A percentile compares a stretch with the other conserved stretches of the same genome.
phyloP scores from a whole-genome alignment of 1,284 basidiomycete species.

The Apiotrichum gamsii region DNA sequence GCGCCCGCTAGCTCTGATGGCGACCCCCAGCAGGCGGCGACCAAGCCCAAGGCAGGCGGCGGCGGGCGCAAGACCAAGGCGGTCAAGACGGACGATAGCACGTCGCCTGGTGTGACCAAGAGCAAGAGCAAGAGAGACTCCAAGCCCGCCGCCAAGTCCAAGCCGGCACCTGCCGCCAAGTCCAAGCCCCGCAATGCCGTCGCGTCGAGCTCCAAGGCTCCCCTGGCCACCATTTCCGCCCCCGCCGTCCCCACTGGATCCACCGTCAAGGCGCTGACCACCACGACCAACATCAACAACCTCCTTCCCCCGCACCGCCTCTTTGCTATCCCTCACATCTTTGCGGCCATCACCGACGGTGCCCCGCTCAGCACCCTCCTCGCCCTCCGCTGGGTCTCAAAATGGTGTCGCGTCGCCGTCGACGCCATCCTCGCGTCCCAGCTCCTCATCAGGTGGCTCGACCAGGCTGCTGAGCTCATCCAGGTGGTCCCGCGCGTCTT shows the following conservation, averaged over 20 bases:
- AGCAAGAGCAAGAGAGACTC: no score
- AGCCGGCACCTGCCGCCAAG: no score
- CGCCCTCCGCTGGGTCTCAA: neutral
- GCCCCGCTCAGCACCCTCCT: neutral
- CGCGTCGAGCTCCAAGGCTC: neutral
- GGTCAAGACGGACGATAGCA: no score
- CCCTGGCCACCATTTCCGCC: neutral
- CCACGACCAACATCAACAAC: neutral
- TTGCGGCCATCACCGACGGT: neutral
- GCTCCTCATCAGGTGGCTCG: neutral
- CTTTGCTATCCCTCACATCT: neutral
- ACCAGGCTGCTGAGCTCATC: neutral
- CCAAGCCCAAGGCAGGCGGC: no score
- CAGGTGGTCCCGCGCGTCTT: neutral
- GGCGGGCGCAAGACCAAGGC: no score
- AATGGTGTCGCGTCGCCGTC: neutral
- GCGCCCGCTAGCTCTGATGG: no score
- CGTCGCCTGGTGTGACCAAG: no score
- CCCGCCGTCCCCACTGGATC: no score
- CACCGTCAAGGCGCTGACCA: neutral
- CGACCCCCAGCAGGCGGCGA: no score
- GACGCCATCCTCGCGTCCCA: conserved; percentile 1
- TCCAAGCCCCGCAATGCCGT: neutral
- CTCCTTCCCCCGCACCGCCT: neutral
- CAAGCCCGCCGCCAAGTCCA: no score